A percentile compares a stretch with the other conserved stretches of the same genome.
Conservation (phyloP, 257 asterid species). For the Capsicum baccatum region DNA sequence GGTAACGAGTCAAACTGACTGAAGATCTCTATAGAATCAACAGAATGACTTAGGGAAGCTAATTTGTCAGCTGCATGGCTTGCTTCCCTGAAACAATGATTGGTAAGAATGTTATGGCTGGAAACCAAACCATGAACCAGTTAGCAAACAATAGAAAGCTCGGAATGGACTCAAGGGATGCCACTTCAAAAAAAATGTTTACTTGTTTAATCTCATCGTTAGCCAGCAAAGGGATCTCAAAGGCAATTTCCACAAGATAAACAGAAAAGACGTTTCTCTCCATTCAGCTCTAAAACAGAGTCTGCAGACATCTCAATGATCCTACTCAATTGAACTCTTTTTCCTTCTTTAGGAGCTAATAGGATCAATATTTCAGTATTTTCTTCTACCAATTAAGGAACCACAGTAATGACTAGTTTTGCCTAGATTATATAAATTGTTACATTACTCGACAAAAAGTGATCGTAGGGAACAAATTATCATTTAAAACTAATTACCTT, state of each 20-base stretch:
- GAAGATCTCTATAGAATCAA: too few species aligned
- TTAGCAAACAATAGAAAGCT: not conserved
- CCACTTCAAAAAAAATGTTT: slow-evolving; percentile 8
- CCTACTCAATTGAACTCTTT: not conserved
- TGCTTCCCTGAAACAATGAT: too few species aligned
- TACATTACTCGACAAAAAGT: not conserved
- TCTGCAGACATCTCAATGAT: not conserved
- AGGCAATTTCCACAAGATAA: not conserved
- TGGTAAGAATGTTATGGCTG: too few species aligned
- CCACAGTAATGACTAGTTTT: not conserved
- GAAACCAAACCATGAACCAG: not conserved
- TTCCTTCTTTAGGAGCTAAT: not conserved
- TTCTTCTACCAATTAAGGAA: slow-evolving; percentile 13
- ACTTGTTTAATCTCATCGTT: not conserved
- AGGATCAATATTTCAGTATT: slow-evolving; percentile 1
- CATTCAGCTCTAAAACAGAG: not conserved
- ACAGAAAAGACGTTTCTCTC: not conserved
- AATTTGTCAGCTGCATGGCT: too few species aligned
- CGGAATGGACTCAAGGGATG: not conserved
- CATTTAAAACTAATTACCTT: not conserved
- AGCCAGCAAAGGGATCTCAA: slow-evolving; percentile 1
- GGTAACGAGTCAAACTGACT: too few species aligned
- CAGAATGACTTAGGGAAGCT: too few species aligned
- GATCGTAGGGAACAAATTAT: not conserved
- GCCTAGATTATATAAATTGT: slow-evolving; percentile 9